Base-by-base conservation (phyloP, 495 filamentous ascomycete genomes). In the Tricharina praecox region DNA sequence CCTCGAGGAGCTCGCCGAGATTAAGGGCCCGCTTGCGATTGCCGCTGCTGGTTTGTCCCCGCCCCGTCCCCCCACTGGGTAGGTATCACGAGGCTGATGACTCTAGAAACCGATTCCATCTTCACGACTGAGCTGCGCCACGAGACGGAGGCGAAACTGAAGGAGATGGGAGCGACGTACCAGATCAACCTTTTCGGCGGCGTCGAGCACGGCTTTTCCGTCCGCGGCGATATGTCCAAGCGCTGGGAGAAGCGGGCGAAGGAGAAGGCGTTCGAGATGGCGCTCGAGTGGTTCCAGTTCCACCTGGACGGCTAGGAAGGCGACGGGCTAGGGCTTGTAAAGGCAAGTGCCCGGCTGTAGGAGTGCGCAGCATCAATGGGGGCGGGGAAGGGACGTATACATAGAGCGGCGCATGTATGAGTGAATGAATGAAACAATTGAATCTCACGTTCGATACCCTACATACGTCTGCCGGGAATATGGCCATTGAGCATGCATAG, bases 221-320 rank as follows among this genome's bases (percentile, higher is more conserved):
- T 88, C 20, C 71, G 82, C 24, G 66, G 69, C 30, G 82, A 90
- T 55, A 51, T 73, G 33, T 71, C 51, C 52, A 69, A 78, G 46
- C 74, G 71, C 59, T 45, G 64, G 34, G 62, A 73, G 62, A 83
- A 77, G 68, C 90, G 70, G 51, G 79, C 82, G 40, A 87, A 86
- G 72, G 82, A 94, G 68, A 75, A 80, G 67, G 85, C 85, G 21
- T 90, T 90, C 59, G 58, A 70, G 46, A 84, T 92, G 68, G 83
- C 84, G 45, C 68, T 86, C 37, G 58, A 62, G 38, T 93, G 85
- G 85, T 90, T 92, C 57, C 11, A 20, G 71, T 34, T 46, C 26
- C 23, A 81, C 40, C 40, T 43, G n/a, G n/a, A n/a, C n/a, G n/a
- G n/a, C n/a, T n/a, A n/a, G n/a, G n/a, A n/a, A n/a, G n/a, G n/a